These are phyloP conservation scores for Forsythia suspensa DNA, from an alignment of 257 asterid genomes.

Conservation along the genomic window DNA sequence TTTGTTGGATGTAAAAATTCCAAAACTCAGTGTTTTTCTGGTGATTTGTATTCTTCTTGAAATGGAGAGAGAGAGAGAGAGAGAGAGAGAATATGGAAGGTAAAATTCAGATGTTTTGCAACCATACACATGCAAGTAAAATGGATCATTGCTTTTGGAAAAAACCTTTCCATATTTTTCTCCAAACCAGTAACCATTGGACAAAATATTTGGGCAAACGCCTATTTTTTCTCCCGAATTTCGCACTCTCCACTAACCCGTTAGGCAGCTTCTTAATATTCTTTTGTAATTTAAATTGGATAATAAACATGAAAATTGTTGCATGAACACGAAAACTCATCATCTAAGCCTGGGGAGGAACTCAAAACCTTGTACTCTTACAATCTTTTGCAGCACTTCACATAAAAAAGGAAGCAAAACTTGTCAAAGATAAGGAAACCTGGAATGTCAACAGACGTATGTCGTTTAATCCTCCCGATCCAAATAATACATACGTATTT, in stretches of 20 bases:
- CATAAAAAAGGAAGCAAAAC: too few relatives aligned
- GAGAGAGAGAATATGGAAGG: background rate
- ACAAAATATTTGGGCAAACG: background rate
- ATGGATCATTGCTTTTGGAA: background rate
- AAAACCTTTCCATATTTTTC: background rate
- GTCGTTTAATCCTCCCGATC: too few relatives aligned
- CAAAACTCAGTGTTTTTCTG: background rate
- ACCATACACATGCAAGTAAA: background rate
- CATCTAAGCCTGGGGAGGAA: too few relatives aligned
- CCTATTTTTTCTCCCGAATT: slow-evolving; percentile 16
- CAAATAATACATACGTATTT: too few relatives aligned
- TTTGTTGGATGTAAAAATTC: background rate
- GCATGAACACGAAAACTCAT: too few relatives aligned
- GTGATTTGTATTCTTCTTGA: background rate
- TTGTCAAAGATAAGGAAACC: too few relatives aligned
- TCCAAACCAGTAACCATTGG: slow-evolving; percentile 7
- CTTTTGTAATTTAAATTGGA: too few relatives aligned
- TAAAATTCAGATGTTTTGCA: background rate
- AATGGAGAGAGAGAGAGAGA: background rate
- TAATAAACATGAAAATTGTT: too few relatives aligned
- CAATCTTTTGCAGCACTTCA: too few relatives aligned
- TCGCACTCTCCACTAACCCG: slow-evolving; percentile 22
- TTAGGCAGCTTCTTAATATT: background rate
- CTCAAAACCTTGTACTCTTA: too few relatives aligned
- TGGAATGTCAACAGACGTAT: too few relatives aligned